These are phyloP conservation scores for Acacia confusa DNA, from an alignment of 306 rosid genomes.

Conservation along the genomic window DNA sequence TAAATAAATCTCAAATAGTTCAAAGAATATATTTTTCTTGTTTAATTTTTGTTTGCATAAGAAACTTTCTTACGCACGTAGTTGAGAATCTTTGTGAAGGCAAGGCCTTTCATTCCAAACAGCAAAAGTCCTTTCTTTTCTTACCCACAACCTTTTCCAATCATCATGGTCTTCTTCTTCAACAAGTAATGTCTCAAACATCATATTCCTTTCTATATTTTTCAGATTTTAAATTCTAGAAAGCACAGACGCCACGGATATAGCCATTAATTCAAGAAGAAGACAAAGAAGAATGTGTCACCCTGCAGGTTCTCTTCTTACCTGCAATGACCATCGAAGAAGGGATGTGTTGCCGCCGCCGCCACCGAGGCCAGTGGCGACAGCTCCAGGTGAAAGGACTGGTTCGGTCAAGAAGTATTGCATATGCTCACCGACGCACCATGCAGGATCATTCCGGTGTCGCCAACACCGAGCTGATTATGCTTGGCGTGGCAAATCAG, in stretches of 20 bases:
- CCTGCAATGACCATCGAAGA: conserved; percentile 14
- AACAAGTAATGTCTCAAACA: not conserved
- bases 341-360: conserved; percentile 32
- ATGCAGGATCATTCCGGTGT: conserved; percentile 82
- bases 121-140: conserved; percentile 24
- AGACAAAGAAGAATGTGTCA: conserved; percentile 42
- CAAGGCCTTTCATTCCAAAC: conserved; percentile 1
- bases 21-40: not conserved
- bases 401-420: conserved; percentile 38
- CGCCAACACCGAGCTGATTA: conserved; percentile 61
- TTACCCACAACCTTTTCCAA: not conserved
- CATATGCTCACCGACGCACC: conserved; percentile 70
- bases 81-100: not conserved
- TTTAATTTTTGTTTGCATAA: not conserved
- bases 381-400: not conserved
- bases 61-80: not conserved
- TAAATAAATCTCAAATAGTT: not conserved
- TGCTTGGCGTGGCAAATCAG: conserved; percentile 49
- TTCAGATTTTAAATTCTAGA: not conserved
- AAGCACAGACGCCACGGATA: not conserved
- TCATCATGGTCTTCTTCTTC: not conserved
- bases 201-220: not conserved
- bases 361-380: not conserved
- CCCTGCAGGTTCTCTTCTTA: conserved; percentile 24
- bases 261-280: not conserved